Base-by-base conservation (phyloP, 306 rosid species). In the Cucumis melo region DNA sequence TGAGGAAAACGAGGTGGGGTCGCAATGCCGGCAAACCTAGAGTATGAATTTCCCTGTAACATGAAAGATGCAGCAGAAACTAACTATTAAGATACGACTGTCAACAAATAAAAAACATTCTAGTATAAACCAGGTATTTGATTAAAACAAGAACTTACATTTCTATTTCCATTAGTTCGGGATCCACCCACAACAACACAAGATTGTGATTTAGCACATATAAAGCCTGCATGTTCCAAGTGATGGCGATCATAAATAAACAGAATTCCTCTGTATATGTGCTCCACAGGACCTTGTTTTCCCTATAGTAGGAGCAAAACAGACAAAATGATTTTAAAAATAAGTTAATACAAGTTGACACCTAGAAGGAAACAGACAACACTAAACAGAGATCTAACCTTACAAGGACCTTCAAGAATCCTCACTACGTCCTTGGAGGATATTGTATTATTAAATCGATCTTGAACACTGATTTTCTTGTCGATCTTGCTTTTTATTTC, bases 241-340 rank as follows among this genome's bases (percentile, higher is more conserved):
- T 95, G 98, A 86, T 95, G 98, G 59, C 98, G 97, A 83, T 92
- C 99, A 78, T 75, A 87, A 72, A 95, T 82, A 81, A 95, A 95
- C 79, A 95, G 74, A 53, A 92, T 83, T 78, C 99, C 98, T 78
- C 91, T 89, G 82, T 89, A 88, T 81, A 95, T 90, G 86, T 95
- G 99, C 78, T 95, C 97, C 83, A 95, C 99, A 5, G 98, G 96
- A 77, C 99, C 99, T 91, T 90, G 98, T 83, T 90, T 95, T 21
- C 97, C 99, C 99, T 95, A 56, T 41, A 80, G 70, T 62, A n/a
- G 29, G 34, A 50, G 39, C 60, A 53, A 53, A 16, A 16, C 17
- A 53, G 21, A 76, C 20, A 60, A 59, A 8, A 21, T 77, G 21
- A 42, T 78, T 34, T 65, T 34, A 21, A 57, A 50, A 48, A 13